Base-by-base conservation (phyloP, 2,329 filamentous ascomycete genomes). In the Scedosporium dehoogii region DNA sequence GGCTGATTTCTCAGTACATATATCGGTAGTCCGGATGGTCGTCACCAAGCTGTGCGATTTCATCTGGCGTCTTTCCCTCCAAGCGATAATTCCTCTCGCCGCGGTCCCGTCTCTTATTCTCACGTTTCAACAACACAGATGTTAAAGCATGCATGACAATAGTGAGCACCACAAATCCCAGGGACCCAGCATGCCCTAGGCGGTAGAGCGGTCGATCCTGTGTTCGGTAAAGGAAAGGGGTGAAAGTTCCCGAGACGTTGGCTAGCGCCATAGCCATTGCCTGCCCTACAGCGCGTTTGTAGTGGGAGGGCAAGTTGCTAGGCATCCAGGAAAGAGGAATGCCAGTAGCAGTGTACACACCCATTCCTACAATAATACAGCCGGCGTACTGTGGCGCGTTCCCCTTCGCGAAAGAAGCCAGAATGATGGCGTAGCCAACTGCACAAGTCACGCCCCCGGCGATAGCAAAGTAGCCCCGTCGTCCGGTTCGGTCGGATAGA, bases 221-320 rank as follows among this genome's bases (percentile, higher is more conserved):
- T 0, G 68, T 70, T 60, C 64, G 63, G 56, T 72, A 72, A 14
- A 72, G 21, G 53, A 86, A 88, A 2, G 83, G 82, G 3, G 82
- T 79, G 74, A 86, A 84, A 33, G 88, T 85, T 3, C 85, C 85
- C 7, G 81, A 79, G 62, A 79, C 77, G 67, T 89, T 88, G 10
- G 85, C 85, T 62, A 86, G 80, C 1, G 79, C 85, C n/a, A 87
- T 72, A 69, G 87, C 84, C 29, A 88, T 64, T 0, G 84, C 86
- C 0, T 81, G 83, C 0, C 83, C 85, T 2, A 82, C 82, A 0
- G 85, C 84, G 14, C 86, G 75, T 70, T 88, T 88, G 3, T 84
- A 85, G 62, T 87, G 88, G 0, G 85, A 76, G 0, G 86, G 85
- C 10, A 81, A 78, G 60, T 87, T 88, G 4, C 78, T 81, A 0